Percentiles rank a stretch among this genome's conserved stretches.
Evolutionary conservation across 2,329 filamentous ascomycete genomes (phyloP).

Genomic region (Neospermospora avenae): DNA sequence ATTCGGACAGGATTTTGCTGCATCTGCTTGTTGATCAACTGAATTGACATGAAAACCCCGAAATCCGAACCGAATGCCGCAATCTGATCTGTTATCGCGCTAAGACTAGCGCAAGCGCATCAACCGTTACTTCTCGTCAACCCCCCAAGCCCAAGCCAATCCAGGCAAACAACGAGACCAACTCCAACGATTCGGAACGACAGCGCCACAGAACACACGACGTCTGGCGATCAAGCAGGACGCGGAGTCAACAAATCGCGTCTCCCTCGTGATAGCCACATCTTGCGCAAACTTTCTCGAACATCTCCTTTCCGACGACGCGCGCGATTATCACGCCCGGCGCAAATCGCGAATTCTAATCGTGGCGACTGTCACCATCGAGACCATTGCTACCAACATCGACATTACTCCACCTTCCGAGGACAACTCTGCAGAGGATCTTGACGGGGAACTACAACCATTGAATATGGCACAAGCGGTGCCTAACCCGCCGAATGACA

Average conservation of each 20-base stretch:
- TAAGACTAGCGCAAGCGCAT: neutral
- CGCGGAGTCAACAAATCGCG: slow-evolving; percentile 11
- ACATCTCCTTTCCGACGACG: slow-evolving; percentile 8
- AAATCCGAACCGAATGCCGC: neutral
- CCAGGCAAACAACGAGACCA: neutral
- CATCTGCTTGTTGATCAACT: neutral
- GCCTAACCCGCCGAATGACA: slow-evolving; percentile 59
- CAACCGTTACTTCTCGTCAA: neutral
- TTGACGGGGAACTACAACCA: slow-evolving; percentile 55
- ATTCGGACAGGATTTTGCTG: no score
- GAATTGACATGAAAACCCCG: neutral
- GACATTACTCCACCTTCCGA: slow-evolving; percentile 49
- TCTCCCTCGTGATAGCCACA: slow-evolving; percentile 2
- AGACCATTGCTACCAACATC: slow-evolving; percentile 39
- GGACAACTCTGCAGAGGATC: slow-evolving; percentile 46
- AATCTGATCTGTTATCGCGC: slow-evolving; percentile 1
- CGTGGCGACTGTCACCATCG: slow-evolving; percentile 30
- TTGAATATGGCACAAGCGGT: slow-evolving; percentile 70
- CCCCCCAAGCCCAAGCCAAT: neutral
- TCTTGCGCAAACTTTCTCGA: neutral
- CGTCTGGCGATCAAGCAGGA: neutral
- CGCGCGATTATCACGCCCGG: slow-evolving; percentile 17
- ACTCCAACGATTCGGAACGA: neutral
- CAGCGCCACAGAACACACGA: neutral
- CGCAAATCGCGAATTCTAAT: slow-evolving; percentile 22